Base-by-base conservation (phyloP, 352 stramenopile species). In the Phytophthora megakarya region DNA sequence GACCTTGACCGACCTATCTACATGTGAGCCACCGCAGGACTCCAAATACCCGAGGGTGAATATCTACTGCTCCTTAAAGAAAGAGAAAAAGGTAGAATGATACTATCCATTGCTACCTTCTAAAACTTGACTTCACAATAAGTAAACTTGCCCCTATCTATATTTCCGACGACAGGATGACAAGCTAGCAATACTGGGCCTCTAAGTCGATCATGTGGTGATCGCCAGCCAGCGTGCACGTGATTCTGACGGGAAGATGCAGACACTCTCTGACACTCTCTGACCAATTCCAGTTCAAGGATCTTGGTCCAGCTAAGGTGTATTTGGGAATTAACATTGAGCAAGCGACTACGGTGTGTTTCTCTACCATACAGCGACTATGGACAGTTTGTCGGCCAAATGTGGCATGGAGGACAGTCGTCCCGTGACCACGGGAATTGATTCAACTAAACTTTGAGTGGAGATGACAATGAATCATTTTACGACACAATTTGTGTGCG, bases 61-160 rank as follows among this genome's bases (percentile, higher is more conserved):
- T n/a, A n/a, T n/a, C 21, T 35, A 19, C 9, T 48, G 13, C 42
- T 48, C 1, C 21, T 48, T 4, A 53, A 53, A 6, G 47, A 59
- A 12, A 59, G 39, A 47, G 47, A 3, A 52, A 53, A 9, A 38
- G 52, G 0, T 65, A 47, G 47, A 47, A 59, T 18, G 48, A 65
- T 19, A 47, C 3, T 0, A 50, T 65, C 5, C 35, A 65, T n/a
- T 25, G 13, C 3, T 57, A 30, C 5, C 11, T 57, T 1, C 12
- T 39, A 4, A 35, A 56, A 13, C n/a, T 3, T 8, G 23, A 25
- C 0, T 50, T 44, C 18, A n/a, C 3, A 7, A 32, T 37, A 18
- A 63, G 56, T 33, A 16, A 53, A 8, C 35, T 56, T 2, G 57
- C 11, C 57, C 57, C 0, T 59, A 30, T 15, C 19, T 64, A 28